Evolutionary conservation across 73 alveolate genomes (phyloP).

Genomic region (Halteria grandinella): DNA sequence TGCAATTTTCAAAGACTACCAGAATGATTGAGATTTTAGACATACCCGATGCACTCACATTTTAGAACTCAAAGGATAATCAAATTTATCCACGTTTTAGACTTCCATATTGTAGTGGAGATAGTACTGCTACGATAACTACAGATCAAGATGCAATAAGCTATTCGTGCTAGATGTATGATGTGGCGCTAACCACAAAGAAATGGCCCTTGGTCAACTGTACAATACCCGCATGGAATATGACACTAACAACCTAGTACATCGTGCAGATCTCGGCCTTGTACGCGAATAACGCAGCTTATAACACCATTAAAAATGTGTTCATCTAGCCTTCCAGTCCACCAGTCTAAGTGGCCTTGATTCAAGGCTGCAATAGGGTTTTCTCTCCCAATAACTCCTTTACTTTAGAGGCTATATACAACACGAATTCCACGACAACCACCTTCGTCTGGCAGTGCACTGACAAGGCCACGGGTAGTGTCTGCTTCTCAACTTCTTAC

Average conservation of each 20-base stretch:
- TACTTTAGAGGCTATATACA: constrained; percentile 4
- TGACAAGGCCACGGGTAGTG: constrained; percentile 5
- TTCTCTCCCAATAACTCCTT: constrained; percentile 8
- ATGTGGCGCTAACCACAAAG: background rate
- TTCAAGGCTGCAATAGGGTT: constrained; percentile 32
- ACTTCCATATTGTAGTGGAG: constrained; percentile 31
- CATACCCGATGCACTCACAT: constrained; percentile 5
- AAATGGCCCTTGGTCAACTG: constrained; percentile 8
- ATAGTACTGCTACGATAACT: constrained; percentile 11
- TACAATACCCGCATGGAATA: constrained; percentile 7
- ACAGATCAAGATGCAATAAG: constrained; percentile 6
- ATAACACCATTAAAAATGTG: background rate
- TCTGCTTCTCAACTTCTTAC: constrained; percentile 26
- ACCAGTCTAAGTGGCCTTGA: constrained; percentile 7
- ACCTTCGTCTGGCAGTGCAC: constrained; percentile 16
- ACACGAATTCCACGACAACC: background rate
- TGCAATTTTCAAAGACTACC: too few relatives aligned
- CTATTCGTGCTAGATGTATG: constrained; percentile 9
- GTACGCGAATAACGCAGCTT: background rate
- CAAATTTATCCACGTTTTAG: constrained; percentile 15
- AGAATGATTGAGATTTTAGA: constrained; percentile 20
- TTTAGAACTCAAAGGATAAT: background rate
- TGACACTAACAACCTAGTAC: background rate
- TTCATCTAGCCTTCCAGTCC: constrained; percentile 22
- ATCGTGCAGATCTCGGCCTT: constrained; percentile 4